Conservation (phyloP, 306 rosid species). For the Begonia loranthoides region DNA sequence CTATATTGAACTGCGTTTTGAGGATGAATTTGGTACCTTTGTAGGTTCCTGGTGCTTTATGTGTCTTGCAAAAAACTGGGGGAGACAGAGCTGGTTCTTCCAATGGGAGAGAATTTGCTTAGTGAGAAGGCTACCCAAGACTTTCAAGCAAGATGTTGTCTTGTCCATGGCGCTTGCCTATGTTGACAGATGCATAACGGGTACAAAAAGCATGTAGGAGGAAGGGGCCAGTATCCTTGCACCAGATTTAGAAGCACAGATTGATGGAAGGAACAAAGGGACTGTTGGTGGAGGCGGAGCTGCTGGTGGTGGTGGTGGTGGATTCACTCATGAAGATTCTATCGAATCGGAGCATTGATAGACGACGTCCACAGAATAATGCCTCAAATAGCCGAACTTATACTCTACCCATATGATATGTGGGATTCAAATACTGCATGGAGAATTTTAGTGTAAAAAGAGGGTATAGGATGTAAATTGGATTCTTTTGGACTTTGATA, state of each 20-base stretch:
- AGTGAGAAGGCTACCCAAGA: constrained; percentile 76
- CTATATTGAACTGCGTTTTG: not conserved
- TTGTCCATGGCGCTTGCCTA: constrained; percentile 82
- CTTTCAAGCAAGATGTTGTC: constrained; percentile 87
- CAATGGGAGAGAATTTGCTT: constrained; percentile 62
- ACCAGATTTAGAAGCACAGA: constrained; percentile 80
- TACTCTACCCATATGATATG: constrained; percentile 77
- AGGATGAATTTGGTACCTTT: constrained; percentile 13
- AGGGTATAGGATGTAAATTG: no score
- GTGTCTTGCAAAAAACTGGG: constrained; percentile 89
- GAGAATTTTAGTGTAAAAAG: constrained; percentile 69
- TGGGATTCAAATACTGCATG: constrained; percentile 48
- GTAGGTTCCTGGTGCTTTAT: constrained; percentile 94
- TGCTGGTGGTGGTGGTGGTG: constrained; percentile 81
- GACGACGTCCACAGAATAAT: constrained; percentile 77
- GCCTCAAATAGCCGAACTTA: constrained; percentile 60
- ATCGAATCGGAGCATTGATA: constrained; percentile 64
- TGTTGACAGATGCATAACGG: no score
- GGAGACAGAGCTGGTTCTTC: constrained; percentile 58
- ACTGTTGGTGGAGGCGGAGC: constrained; percentile 99
- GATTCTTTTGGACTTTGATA: no score
- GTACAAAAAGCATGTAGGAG: no score
- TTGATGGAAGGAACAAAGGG: constrained; percentile 91
- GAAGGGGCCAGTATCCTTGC: constrained; percentile 97
- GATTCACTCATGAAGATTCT: constrained; percentile 83